These are phyloP conservation scores for Phytophthora sp. DNA, from an alignment of 352 stramenopile species.

Conservation along the genomic window DNA sequence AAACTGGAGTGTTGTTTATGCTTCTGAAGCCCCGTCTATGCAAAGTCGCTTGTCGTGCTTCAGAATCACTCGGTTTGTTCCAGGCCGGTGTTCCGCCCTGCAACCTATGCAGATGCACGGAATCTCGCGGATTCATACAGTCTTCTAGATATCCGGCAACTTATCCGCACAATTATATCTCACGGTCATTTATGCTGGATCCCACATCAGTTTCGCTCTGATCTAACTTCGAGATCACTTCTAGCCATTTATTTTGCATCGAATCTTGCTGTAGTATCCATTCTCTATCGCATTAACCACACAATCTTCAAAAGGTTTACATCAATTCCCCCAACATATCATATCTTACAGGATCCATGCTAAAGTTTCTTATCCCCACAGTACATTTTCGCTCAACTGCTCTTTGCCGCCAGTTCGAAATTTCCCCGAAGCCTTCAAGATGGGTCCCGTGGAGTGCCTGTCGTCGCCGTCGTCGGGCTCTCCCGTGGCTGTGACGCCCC, in stretches of 20 bases:
- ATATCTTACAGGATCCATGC: neutral
- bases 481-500: slow-evolving; percentile 4
- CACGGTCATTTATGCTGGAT: too few relatives aligned
- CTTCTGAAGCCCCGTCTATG: slow-evolving; percentile 5
- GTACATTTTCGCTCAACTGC: too few relatives aligned
- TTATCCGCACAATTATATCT: neutral
- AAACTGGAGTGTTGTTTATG: slow-evolving; percentile 2
- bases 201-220: neutral
- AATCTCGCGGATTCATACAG: slow-evolving; percentile 1
- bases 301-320: too few relatives aligned
- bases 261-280: too few relatives aligned
- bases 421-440: too few relatives aligned
- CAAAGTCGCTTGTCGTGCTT: slow-evolving; percentile 4
- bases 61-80: neutral
- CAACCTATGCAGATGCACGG: slow-evolving; percentile 5
- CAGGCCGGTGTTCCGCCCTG: slow-evolving; percentile 10
- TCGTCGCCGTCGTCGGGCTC: slow-evolving; percentile 9
- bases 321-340: neutral
- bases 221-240: neutral
- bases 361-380: too few relatives aligned
- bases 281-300: too few relatives aligned
- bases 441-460: slow-evolving; percentile 18
- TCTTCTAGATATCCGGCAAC: neutral
- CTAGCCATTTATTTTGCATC: neutral
- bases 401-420: neutral